A percentile compares a stretch with the other conserved stretches of the same genome.
These are phyloP conservation scores for Alternaria sp. DNA, from an alignment of 2,329 filamentous ascomycete species.

Conservation along the genomic window DNA sequence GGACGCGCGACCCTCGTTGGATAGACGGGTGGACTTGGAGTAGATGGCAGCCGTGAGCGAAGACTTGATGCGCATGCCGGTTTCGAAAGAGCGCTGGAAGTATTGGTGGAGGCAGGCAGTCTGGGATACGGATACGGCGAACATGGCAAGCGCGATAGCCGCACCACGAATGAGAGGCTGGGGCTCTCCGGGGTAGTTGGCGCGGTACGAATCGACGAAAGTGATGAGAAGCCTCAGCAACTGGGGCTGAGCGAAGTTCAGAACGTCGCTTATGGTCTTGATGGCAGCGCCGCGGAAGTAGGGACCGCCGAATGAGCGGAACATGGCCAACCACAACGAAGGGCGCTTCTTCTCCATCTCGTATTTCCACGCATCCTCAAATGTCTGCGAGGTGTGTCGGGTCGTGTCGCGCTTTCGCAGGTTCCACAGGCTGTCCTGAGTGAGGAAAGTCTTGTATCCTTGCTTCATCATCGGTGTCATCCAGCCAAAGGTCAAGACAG, in stretches of 20 bases:
- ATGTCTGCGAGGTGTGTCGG: slow-evolving; percentile 70
- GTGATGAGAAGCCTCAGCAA: slow-evolving; percentile 81
- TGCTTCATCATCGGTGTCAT: slow-evolving; percentile 98
- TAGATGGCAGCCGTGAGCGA: slow-evolving; percentile 91
- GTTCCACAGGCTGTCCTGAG: slow-evolving; percentile 95
- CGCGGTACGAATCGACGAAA: slow-evolving; percentile 79
- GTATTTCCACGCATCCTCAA: slow-evolving; percentile 77
- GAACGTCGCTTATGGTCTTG: slow-evolving; percentile 84
- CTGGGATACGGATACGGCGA: slow-evolving; percentile 82
- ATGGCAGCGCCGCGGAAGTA: slow-evolving; percentile 83
- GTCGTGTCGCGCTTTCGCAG: slow-evolving; percentile 82
- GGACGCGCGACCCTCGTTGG: slow-evolving; percentile 85
- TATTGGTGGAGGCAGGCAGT: slow-evolving; percentile 95
- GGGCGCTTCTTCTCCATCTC: slow-evolving; percentile 76
- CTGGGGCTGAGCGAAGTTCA: slow-evolving; percentile 91
- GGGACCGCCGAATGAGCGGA: slow-evolving; percentile 82
- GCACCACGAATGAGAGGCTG: slow-evolving; percentile 84
- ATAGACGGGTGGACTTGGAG: slow-evolving; percentile 85
- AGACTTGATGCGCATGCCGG: slow-evolving; percentile 95
- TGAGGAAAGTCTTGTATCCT: slow-evolving; percentile 89
- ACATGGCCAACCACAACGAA: slow-evolving; percentile 85
- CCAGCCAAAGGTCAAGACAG: slow-evolving; percentile 92
- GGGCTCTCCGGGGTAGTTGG: slow-evolving; percentile 56
- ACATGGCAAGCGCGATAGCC: slow-evolving; percentile 91
- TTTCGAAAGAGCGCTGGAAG: slow-evolving; percentile 93